Conservation (phyloP, 2,329 filamentous ascomycete species). For the Sarocladium kiliense region DNA sequence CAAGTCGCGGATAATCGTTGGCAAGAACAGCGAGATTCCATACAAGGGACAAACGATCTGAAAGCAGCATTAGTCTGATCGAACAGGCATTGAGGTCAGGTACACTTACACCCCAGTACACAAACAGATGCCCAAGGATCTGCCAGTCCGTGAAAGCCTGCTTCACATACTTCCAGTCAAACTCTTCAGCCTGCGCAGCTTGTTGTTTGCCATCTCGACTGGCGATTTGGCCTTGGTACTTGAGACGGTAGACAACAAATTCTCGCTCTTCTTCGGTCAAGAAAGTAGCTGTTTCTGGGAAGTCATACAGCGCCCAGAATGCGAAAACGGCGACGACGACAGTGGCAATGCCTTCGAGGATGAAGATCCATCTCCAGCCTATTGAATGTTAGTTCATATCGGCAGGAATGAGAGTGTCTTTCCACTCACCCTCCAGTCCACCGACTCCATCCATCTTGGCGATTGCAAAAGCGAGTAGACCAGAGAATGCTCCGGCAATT, state of each 20-base stretch:
- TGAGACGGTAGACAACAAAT: constrained; percentile 66
- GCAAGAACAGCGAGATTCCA: constrained; percentile 54
- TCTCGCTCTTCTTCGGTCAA: constrained; percentile 65
- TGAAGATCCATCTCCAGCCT: constrained; percentile 63
- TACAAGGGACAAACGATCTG: constrained; percentile 50
- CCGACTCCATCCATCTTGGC: constrained; percentile 54
- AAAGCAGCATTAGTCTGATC: not conserved
- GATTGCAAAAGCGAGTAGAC: constrained; percentile 66
- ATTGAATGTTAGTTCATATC: not conserved
- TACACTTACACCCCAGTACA: constrained; percentile 58
- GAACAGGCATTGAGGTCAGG: constrained; percentile 6
- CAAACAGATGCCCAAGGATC: constrained; percentile 56
- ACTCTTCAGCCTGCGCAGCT: constrained; percentile 65
- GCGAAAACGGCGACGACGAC: constrained; percentile 60
- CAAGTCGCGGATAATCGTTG: constrained; percentile 57
- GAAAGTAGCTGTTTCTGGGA: constrained; percentile 73
- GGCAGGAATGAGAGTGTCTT: not conserved
- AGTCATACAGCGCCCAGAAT: constrained; percentile 74
- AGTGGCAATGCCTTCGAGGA: constrained; percentile 66
- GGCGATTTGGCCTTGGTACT: constrained; percentile 49
- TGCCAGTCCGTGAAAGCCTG: constrained; percentile 76
- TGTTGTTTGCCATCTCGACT: constrained; percentile 15
- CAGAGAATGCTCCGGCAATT: constrained; percentile 71
- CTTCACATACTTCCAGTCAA: constrained; percentile 70
- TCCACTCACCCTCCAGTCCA: not conserved